Evolutionary conservation across 768 basidiomycete genomes (phyloP), one percentile per base, ranked within the genome.

Genomic region (Butyriboletus loyo): DNA sequence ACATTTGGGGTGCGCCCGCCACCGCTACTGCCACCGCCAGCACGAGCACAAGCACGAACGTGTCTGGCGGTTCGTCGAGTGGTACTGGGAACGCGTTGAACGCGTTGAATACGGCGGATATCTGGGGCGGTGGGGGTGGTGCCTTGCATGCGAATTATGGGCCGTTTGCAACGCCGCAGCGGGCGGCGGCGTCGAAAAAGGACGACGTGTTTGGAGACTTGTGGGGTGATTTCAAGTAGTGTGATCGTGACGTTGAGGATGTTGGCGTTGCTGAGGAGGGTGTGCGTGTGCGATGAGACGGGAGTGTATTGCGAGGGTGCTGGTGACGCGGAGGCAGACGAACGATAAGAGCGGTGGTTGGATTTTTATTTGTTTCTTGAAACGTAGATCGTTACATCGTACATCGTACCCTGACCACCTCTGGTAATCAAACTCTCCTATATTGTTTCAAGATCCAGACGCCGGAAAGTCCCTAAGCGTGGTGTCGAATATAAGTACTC

Each of bases 161-260:
- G 49, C 56, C 73, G 55, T 62, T 63, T 45, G 63, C 35, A 35
- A 9, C 55, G 24, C 54, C 67, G 27, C 64, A 68, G 46, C 55
- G 73, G 1, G 21, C 71, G n/a, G 54, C 64, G 1, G 65, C 64
- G 44, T 65, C 71, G 54, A 85, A 87, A 74, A 86, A 80, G 69
- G 89, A 90, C 55, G 89, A 92, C 60, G 83, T 75, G 7, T 92
- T 92, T 63, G 88, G 86, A 7, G 88, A 92, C 69, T 68, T 92
- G 44, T 92, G 90, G 90, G 87, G 88, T 44, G 82, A 84, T 35
- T 89, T 89, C 69, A 90, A 90, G 75, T 91, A 49, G 19, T 3
- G 36, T 13, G 35, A 15, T 22, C 15, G 7, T 3, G 44, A 34
- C 3, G 10, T 45, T 1, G 8, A 9, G 19, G 17, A 25, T 4